phyloP scores from a whole-genome alignment of 768 basidiomycete species.

The Mycena metata region DNA sequence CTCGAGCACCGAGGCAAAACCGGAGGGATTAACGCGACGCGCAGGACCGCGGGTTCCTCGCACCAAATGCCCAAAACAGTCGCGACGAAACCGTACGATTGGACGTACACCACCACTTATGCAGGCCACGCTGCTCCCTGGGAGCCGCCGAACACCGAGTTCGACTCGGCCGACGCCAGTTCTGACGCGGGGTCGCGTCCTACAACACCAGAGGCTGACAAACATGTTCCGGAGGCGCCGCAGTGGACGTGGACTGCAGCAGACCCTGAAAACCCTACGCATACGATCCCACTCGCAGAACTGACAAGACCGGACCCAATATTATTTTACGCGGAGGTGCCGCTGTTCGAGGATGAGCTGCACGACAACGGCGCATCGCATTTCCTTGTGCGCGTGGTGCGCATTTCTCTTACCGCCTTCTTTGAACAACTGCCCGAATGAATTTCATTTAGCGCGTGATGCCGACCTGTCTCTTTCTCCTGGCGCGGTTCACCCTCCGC shows the following conservation, averaged over 20 bases:
- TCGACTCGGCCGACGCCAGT: background rate
- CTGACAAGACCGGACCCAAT: constrained; percentile 94
- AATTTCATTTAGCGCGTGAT: constrained; percentile 85
- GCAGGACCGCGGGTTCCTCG: constrained; percentile 73
- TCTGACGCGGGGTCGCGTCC: constrained; percentile 34
- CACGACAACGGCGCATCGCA: constrained; percentile 96
- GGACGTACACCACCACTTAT: constrained; percentile 97
- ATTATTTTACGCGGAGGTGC: constrained; percentile 96
- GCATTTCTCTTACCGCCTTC: constrained; percentile 47
- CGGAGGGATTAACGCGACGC: constrained; percentile 13
- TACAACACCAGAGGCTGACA: constrained; percentile 3
- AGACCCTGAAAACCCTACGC: constrained; percentile 66
- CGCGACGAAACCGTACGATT: constrained; percentile 91
- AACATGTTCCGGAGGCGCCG: constrained; percentile 11
- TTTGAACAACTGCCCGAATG: background rate
- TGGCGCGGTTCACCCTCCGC: constrained; percentile 91
- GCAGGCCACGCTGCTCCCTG: constrained; percentile 64
- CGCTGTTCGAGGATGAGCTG: constrained; percentile 95
- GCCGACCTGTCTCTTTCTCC: constrained; percentile 94
- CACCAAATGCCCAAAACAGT: constrained; percentile 80
- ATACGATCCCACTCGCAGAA: constrained; percentile 86
- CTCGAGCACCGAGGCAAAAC: background rate
- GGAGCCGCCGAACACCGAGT: constrained; percentile 22
- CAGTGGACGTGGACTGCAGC: constrained; percentile 63
- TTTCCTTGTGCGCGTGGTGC: constrained; percentile 87